Conservation (phyloP, 768 basidiomycete species). For the Gloeostereum incarnatum region DNA sequence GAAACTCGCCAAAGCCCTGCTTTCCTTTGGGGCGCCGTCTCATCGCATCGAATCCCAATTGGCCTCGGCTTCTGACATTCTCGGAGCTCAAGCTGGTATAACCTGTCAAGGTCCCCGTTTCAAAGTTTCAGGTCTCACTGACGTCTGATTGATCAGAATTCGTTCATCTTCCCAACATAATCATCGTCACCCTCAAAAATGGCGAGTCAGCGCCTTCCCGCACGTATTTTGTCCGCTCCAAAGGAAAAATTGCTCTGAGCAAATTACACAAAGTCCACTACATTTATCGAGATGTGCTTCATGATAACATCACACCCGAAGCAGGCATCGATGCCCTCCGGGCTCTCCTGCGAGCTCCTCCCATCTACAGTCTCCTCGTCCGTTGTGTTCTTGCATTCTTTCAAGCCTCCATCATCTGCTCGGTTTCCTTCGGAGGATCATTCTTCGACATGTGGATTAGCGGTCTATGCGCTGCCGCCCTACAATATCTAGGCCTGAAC, state of each 20-base stretch:
- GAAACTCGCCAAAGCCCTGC: slow-evolving; percentile 77
- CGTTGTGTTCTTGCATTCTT: slow-evolving; percentile 72
- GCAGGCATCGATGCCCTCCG: slow-evolving; percentile 66
- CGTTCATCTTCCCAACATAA: slow-evolving; percentile 70
- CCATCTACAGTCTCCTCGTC: slow-evolving; percentile 57
- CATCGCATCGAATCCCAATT: slow-evolving; percentile 91
- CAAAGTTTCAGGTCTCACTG: background rate
- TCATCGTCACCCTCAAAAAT: slow-evolving; percentile 80
- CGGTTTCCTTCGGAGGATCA: slow-evolving; percentile 74
- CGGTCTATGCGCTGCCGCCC: slow-evolving; percentile 53
- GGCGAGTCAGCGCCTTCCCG: slow-evolving; percentile 61
- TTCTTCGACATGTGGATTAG: slow-evolving; percentile 80
- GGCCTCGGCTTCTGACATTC: slow-evolving; percentile 64
- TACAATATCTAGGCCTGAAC: slow-evolving; percentile 76
- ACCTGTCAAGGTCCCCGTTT: background rate
- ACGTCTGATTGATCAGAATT: slow-evolving; percentile 35
- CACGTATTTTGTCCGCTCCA: slow-evolving; percentile 81
- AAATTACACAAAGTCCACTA: slow-evolving; percentile 75
- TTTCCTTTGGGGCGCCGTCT: slow-evolving; percentile 91
- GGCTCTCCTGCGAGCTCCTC: slow-evolving; percentile 48
- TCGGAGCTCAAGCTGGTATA: slow-evolving; percentile 62
- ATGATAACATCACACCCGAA: slow-evolving; percentile 68
- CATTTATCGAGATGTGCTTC: slow-evolving; percentile 80
- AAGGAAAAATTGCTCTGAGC: slow-evolving; percentile 73
- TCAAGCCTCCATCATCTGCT: slow-evolving; percentile 75